Base-by-base conservation (phyloP, 495 filamentous ascomycete genomes). In the Tuber aestivum region DNA sequence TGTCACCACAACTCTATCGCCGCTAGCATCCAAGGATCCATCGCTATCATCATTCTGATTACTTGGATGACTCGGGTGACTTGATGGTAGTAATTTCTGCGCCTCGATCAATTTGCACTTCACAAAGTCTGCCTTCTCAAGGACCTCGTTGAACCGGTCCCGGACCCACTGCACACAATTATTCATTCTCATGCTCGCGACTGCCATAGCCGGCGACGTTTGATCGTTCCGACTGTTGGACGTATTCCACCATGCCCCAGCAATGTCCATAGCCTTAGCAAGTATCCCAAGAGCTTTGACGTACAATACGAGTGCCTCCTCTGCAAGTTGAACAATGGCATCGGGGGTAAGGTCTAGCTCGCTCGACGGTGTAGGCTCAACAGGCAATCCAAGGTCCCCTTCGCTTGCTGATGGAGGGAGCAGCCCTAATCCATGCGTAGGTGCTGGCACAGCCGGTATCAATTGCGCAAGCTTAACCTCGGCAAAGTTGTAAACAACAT, bases 401-500 rank as follows among this genome's bases (percentile, higher is more conserved):
- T 20, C 69, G 18, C 77, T 74, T 40, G 76, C 72, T 37, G 78
- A 48, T 50, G 79, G 75, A 21, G 80, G 80, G 16, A 81, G 65
- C 23, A 83, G 45, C 6, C 81, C 77, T 23, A 83, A 74, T 12
- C 82, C 82, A 41, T 80, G 81, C 38, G 78, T 76, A 8, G 44
- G 74, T 0, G 91, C 94, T 21, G 95, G 95, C 8, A 92, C 90
- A 38, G 95, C 83, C 8, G 95, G 95, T 20, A 98, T 88, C 44
- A 99, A 88, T 82, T 99, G 95, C 84, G 95, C 95, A 85, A 95
- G 97, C 85, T 99, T 99, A 76, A 99, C 94, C 84, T 98, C 95
- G 16, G 95, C 95, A 84, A 98, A 97, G 35, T 93, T 93, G 83
- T 92, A 98, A 1, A 99, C 94, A 42, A 97, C 94, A 82, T 99